Evolutionary conservation across 768 basidiomycete species (phyloP).

Genomic region (Russula dissimulans): DNA sequence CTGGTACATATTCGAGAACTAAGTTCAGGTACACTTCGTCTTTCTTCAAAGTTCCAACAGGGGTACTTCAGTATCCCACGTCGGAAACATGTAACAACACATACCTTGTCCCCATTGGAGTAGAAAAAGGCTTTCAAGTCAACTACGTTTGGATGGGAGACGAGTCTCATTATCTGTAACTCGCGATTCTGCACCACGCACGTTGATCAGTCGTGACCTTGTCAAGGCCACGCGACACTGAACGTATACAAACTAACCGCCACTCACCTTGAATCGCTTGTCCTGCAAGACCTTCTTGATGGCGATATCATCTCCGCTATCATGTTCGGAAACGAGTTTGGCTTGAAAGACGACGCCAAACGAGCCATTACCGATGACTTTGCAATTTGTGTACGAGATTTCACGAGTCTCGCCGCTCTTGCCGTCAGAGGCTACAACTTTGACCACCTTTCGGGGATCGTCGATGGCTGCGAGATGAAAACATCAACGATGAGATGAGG

Average conservation of each 20-base stretch:
- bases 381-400: slow-evolving; percentile 93
- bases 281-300: slow-evolving; percentile 99
- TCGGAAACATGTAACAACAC: slow-evolving; percentile 19
- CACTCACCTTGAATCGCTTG: slow-evolving; percentile 98
- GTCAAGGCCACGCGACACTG: slow-evolving; percentile 2
- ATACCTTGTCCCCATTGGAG: slow-evolving; percentile 97
- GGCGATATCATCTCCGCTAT: slow-evolving; percentile 79
- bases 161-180: slow-evolving; percentile 96
- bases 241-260: slow-evolving; percentile 1
- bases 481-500: slow-evolving; percentile 22
- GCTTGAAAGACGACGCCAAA: slow-evolving; percentile 99
- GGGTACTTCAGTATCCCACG: not conserved
- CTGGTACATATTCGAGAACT: slow-evolving; percentile 97
- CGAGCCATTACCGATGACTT: slow-evolving; percentile 97
- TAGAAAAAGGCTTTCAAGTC: slow-evolving; percentile 98
- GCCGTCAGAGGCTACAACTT: slow-evolving; percentile 91
- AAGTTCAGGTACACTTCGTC: slow-evolving; percentile 99
- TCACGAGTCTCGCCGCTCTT: slow-evolving; percentile 83
- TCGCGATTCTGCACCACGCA: slow-evolving; percentile 75
- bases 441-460: slow-evolving; percentile 94
- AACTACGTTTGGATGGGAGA: slow-evolving; percentile 95
- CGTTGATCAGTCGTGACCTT: slow-evolving; percentile 1
- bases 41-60: slow-evolving; percentile 49
- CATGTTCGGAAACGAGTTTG: slow-evolving; percentile 60
- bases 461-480: slow-evolving; percentile 56